Percentiles rank a stretch among this genome's conserved stretches.
These are phyloP conservation scores for Phytopythium oedochilum DNA, from an alignment of 352 stramenopile species.

Conservation along the genomic window DNA sequence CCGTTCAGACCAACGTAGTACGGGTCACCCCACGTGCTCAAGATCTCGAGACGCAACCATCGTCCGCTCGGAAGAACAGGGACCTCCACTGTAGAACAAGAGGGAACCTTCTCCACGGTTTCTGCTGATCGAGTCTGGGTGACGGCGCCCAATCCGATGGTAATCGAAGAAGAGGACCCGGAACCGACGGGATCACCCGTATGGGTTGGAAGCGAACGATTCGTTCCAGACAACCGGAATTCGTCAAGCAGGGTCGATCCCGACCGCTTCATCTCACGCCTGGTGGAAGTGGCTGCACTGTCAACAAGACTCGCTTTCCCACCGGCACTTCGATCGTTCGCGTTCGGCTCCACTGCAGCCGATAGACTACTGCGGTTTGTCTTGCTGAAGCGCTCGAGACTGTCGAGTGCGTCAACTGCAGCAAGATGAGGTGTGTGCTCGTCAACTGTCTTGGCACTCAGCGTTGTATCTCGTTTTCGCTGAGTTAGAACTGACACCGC, in stretches of 20 bases:
- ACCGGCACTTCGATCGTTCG: not conserved
- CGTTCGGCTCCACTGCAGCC: conserved; percentile 9
- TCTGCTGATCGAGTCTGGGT: not conserved
- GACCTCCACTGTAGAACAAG: conserved; percentile 16
- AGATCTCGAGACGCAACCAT: conserved; percentile 66
- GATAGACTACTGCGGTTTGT: conserved; percentile 55
- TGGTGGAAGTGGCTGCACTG: not conserved
- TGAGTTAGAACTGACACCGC: not conserved
- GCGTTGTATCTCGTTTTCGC: not conserved
- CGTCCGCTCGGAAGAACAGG: conserved; percentile 60
- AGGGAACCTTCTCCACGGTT: not conserved
- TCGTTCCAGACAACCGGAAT: not conserved
- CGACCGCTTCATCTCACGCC: not conserved
- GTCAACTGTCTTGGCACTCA: not conserved
- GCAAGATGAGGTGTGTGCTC: not conserved
- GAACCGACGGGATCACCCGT: not conserved
- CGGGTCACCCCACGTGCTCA: conserved; percentile 86
- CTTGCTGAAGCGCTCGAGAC: conserved; percentile 79
- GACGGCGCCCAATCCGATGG: not conserved
- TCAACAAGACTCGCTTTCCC: not conserved
- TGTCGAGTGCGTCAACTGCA: conserved; percentile 42
- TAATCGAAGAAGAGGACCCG: not conserved
- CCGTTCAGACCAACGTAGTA: conserved; percentile 90
- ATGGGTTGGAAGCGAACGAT: not conserved
- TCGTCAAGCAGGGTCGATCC: not conserved